These are phyloP conservation scores for Eremochloa ophiuroides DNA, from an alignment of 176 grass and related monocot species.

Conservation along the genomic window DNA sequence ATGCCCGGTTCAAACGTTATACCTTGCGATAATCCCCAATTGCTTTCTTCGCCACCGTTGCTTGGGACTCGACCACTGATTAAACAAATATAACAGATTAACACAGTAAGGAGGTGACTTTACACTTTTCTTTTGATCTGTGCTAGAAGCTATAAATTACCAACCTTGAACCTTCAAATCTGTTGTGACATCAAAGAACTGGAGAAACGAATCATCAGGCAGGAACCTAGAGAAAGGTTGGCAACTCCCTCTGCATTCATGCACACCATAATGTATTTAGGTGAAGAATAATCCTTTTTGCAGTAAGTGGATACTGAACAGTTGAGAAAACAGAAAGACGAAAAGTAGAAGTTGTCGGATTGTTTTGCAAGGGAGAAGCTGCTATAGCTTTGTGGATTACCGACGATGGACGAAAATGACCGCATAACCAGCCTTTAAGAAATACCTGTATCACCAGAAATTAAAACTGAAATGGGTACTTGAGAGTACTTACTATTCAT, in stretches of 20 bases:
- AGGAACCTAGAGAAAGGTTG: constrained; percentile 88
- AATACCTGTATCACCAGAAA: constrained; percentile 50
- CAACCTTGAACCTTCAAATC: constrained; percentile 83
- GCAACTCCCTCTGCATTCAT: constrained; percentile 60
- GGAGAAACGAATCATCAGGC: constrained; percentile 79
- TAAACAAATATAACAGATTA: constrained; percentile 12
- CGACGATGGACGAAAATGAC: constrained; percentile 73
- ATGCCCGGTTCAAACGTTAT: not conserved
- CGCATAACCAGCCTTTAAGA: constrained; percentile 82
- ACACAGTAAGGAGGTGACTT: not conserved
- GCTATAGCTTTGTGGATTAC: constrained; percentile 20
- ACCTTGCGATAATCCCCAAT: constrained; percentile 63
- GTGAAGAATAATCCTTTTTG: not conserved
- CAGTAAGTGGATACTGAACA: not conserved
- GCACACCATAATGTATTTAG: constrained; percentile 9
- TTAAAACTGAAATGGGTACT: not conserved
- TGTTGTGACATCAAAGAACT: constrained; percentile 60
- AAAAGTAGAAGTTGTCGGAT: not conserved
- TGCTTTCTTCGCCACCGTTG: constrained; percentile 55
- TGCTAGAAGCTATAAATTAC: not conserved
- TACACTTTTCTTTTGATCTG: not conserved
- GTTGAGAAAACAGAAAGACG: not conserved
- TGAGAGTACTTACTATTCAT: not conserved
- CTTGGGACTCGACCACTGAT: constrained; percentile 49
- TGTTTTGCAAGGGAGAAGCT: not conserved